phyloP scores from a whole-genome alignment of 495 filamentous ascomycete genomes.

The Tuber microsphaerosporum region DNA sequence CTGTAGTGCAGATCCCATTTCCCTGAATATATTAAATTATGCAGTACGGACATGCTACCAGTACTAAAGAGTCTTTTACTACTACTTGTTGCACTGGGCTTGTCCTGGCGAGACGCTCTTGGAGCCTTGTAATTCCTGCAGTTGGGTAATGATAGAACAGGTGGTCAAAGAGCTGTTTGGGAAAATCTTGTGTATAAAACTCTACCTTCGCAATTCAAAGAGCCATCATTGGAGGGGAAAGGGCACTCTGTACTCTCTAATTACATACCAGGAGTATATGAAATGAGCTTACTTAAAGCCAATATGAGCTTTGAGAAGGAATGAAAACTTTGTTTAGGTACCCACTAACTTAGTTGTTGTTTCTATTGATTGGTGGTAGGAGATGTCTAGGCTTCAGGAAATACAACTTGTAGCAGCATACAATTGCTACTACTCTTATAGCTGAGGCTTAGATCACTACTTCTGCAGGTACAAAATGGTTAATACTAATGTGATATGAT shows the following conservation, averaged over 20 bases:
- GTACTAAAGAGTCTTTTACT: background rate
- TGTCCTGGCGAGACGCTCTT: background rate
- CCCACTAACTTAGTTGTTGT: background rate
- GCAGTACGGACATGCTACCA: background rate
- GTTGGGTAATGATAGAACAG: background rate
- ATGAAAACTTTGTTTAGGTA: background rate
- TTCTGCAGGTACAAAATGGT: constrained; percentile 22
- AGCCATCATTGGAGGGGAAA: background rate
- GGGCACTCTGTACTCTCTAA: background rate
- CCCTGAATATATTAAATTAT: no score
- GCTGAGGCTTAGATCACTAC: constrained; percentile 40
- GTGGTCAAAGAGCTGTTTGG: no score
- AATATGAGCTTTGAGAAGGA: background rate
- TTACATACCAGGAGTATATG: background rate
- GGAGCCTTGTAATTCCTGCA: background rate
- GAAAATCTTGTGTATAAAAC: background rate
- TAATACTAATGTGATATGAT: constrained; percentile 41
- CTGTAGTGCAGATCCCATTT: background rate
- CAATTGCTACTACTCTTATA: constrained; percentile 7
- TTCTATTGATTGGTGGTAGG: background rate
- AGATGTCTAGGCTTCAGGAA: background rate
- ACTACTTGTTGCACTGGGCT: background rate
- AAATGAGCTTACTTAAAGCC: background rate
- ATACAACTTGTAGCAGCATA: background rate
- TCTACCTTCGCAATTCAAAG: background rate